Evolutionary conservation across 768 basidiomycete genomes (phyloP), one percentile per base, ranked within the genome.

Genomic region (Collybiopsis luxurians): DNA sequence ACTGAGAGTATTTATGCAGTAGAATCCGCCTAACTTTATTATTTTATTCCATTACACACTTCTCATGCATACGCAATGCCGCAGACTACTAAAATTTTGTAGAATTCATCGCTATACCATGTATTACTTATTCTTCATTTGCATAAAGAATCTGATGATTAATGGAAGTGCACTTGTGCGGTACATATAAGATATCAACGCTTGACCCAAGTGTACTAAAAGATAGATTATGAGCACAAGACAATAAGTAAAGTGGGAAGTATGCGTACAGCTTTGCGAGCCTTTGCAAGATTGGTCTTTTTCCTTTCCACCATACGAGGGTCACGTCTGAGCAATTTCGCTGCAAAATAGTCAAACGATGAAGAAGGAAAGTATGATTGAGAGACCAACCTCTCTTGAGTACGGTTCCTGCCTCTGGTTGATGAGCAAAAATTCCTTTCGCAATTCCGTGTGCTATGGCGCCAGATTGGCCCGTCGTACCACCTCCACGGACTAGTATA

Each of bases 291-390:
- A 57, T 92, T 92, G 15, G 96, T 92, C 82, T 99, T 99, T 78
- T 99, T 99, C 64, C 96, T 82, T 75, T 99, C 96, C 28, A 97
- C 95, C 92, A 96, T 92, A 72, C 97, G 89, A 45, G 95, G 93
- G 78, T 99, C 96, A 64, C 95, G 86, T 69, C 85, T 84, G 57
- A 93, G 73, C 46, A 95, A 75, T 76, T 92, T 89, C 58, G 91
- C 95, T 97, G 67, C 0, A 60, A 60, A 47, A 60, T 52, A 15
- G 28, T 51, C 55, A 34, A 61, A 57, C 53, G 27, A 53, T 26
- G n/a, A 56, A 46, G 15, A 45, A 24, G 59, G 13, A 59, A 47
- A 11, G 24, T 39, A n/a, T 38, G 58, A 19, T 36, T 10, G 4
- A 23, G 34, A 2, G 26, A 72, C 83, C 44, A 65, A 94, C 95